These are phyloP conservation scores for Dalbergia cochinchinensis DNA, from an alignment of 306 rosid genomes.

Conservation along the genomic window DNA sequence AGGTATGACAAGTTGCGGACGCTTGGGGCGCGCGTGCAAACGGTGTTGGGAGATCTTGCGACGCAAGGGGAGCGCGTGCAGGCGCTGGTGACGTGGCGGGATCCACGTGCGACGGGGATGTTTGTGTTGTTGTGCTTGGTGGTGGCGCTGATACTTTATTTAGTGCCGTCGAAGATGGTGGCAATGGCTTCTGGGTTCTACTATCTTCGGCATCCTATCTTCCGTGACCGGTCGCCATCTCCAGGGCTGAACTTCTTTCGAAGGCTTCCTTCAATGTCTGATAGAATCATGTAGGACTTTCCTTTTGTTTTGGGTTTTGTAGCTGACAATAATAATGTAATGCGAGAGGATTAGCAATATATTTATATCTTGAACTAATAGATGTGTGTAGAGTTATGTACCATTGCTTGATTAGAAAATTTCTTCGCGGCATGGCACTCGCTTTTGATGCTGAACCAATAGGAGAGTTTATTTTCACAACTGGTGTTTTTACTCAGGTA, in stretches of 20 bases:
- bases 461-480: too few relatives aligned
- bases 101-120: slow-evolving; percentile 85
- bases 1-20: slow-evolving; percentile 79
- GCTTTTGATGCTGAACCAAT: too few relatives aligned
- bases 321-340: too few relatives aligned
- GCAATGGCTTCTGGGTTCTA: slow-evolving; percentile 83
- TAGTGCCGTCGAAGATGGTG: slow-evolving; percentile 84
- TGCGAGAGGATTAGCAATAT: too few relatives aligned
- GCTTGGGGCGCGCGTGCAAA: slow-evolving; percentile 81
- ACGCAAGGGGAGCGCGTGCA: slow-evolving; percentile 86
- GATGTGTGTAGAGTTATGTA: too few relatives aligned
- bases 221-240: slow-evolving; percentile 76
- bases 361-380: too few relatives aligned
- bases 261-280: slow-evolving; percentile 81
- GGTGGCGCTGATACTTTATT: slow-evolving; percentile 67
- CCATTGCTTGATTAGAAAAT: too few relatives aligned
- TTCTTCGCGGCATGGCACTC: too few relatives aligned
- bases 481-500: too few relatives aligned
- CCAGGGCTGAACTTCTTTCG: slow-evolving; percentile 75
- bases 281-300: slow-evolving; percentile 70
- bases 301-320: not conserved
- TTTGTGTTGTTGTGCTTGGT: slow-evolving; percentile 72
- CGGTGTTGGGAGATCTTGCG: slow-evolving; percentile 75
- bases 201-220: slow-evolving; percentile 80
- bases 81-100: slow-evolving; percentile 92